Conservation (phyloP, 1,284 basidiomycete genomes). For the Malassezia cuniculi region DNA sequence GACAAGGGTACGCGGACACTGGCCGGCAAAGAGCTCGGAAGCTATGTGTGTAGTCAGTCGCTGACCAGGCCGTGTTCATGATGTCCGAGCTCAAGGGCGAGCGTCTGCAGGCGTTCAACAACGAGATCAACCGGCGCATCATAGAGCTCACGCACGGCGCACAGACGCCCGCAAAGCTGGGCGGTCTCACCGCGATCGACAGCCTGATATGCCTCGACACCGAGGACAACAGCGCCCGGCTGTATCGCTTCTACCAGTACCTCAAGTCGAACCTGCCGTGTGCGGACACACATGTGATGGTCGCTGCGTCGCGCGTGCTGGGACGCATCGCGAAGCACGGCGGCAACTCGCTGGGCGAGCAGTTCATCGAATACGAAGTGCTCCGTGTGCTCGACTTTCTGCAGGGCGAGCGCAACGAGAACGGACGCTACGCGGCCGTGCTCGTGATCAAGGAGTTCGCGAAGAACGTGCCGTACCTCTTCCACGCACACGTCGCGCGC, state of each 20-base stretch:
- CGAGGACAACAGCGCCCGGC: conserved; percentile 51
- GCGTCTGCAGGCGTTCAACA: conserved; percentile 35
- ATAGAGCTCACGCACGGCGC: conserved; percentile 72
- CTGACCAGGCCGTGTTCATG: conserved; percentile 20
- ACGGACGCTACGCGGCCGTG: conserved; percentile 43
- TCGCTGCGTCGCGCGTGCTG: conserved; percentile 70
- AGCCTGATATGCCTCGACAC: conserved; percentile 22
- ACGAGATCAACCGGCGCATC: conserved; percentile 57
- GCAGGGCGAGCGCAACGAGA: conserved; percentile 48
- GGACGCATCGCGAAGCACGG: conserved; percentile 69
- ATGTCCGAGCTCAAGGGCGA: conserved; percentile 38
- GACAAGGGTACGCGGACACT: conserved; percentile 20
- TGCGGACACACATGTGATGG: conserved; percentile 72
- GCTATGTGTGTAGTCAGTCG: conserved; percentile 14
- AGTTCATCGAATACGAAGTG: conserved; percentile 74
- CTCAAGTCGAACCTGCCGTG: conserved; percentile 72
- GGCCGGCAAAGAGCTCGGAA: conserved; percentile 35
- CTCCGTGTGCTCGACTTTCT: conserved; percentile 66
- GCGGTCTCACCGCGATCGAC: conserved; percentile 63
- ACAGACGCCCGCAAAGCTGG: conserved; percentile 61
- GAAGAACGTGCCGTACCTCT: conserved; percentile 39
- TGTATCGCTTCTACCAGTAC: conserved; percentile 81
- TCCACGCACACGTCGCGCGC: conserved; percentile 38
- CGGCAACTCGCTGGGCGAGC: conserved; percentile 66
- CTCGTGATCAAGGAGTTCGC: conserved; percentile 45